phyloP scores from a whole-genome alignment of 805 yeast genomes.

The Hemisphaericaspora nanyangensis region DNA sequence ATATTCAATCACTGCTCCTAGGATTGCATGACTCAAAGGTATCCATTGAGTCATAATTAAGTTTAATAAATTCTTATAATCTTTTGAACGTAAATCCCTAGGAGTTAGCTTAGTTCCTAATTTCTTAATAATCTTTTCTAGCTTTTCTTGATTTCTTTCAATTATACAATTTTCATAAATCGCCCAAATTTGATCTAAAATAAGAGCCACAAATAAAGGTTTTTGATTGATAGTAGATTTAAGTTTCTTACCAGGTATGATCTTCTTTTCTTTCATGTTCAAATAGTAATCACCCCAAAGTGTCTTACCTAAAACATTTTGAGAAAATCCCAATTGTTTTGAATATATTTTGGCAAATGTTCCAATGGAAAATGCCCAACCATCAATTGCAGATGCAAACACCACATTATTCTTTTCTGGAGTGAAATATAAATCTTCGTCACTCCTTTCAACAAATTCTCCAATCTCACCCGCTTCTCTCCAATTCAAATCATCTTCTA shows the following conservation, averaged over 20 bases:
- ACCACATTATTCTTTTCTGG: slow-evolving; percentile 88
- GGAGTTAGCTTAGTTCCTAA: slow-evolving; percentile 66
- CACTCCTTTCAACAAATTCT: slow-evolving; percentile 71
- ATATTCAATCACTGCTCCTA: slow-evolving; percentile 78
- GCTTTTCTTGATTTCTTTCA: slow-evolving; percentile 63
- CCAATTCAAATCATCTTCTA: slow-evolving; percentile 80
- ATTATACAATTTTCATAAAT: slow-evolving; percentile 69
- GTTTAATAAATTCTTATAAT: slow-evolving; percentile 57
- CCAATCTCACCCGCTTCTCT: slow-evolving; percentile 58
- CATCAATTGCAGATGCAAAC: slow-evolving; percentile 89
- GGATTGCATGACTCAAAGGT: slow-evolving; percentile 82
- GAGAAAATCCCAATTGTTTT: slow-evolving; percentile 78
- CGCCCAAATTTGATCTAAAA: slow-evolving; percentile 89
- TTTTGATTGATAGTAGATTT: slow-evolving; percentile 57
- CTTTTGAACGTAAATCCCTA: slow-evolving; percentile 77
- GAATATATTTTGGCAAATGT: slow-evolving; percentile 87
- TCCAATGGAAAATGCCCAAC: slow-evolving; percentile 94
- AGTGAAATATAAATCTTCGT: slow-evolving; percentile 76
- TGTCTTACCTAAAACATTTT: slow-evolving; percentile 74
- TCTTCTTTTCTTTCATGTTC: slow-evolving; percentile 86
- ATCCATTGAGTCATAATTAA: slow-evolving; percentile 88
- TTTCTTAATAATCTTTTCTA: slow-evolving; percentile 71
- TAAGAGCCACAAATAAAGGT: slow-evolving; percentile 83
- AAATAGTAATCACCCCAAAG: slow-evolving; percentile 93
- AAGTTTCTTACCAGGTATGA: slow-evolving; percentile 61